phyloP scores from a whole-genome alignment of 768 basidiomycete species.

The Omphalotus guepiniiformis region DNA sequence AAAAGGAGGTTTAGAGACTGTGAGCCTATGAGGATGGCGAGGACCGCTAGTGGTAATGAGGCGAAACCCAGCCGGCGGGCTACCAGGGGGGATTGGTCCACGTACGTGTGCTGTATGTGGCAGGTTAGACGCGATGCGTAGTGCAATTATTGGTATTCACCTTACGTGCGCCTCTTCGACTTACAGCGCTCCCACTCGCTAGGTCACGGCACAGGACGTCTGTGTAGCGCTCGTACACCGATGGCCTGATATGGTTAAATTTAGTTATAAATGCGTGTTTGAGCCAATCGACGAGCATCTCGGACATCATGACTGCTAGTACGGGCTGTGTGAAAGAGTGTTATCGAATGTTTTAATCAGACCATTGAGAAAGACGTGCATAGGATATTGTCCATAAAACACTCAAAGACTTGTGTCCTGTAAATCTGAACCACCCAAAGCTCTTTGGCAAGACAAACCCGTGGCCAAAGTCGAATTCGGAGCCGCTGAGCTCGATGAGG shows the following conservation, averaged over 20 bases:
- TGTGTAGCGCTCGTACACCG: conserved; percentile 91
- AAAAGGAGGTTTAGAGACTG: conserved; percentile 66
- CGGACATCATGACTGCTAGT: conserved; percentile 83
- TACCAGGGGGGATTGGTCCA: conserved; percentile 94
- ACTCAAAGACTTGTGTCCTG: conserved; percentile 48
- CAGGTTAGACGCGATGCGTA: neutral
- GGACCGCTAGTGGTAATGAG: conserved; percentile 83
- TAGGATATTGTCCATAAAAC: conserved; percentile 87
- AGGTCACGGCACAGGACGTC: conserved; percentile 95
- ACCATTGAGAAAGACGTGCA: conserved; percentile 40
- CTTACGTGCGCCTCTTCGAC: conserved; percentile 66
- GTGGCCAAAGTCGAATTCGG: conserved; percentile 72
- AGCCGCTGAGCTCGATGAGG: conserved; percentile 88
- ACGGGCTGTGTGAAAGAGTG: conserved; percentile 62
- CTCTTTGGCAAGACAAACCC: conserved; percentile 75
- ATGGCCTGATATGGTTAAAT: conserved; percentile 96
- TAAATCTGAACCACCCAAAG: conserved; percentile 68
- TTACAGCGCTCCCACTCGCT: conserved; percentile 69
- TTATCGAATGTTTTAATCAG: neutral
- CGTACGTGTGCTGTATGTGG: conserved; percentile 69
- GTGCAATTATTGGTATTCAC: conserved; percentile 27
- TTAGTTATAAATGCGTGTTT: conserved; percentile 99
- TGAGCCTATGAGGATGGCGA: conserved; percentile 71
- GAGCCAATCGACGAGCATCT: conserved; percentile 96
- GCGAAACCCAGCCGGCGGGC: conserved; percentile 93